phyloP scores from a whole-genome alignment of 345 rosid genomes.

The Populus alba region DNA sequence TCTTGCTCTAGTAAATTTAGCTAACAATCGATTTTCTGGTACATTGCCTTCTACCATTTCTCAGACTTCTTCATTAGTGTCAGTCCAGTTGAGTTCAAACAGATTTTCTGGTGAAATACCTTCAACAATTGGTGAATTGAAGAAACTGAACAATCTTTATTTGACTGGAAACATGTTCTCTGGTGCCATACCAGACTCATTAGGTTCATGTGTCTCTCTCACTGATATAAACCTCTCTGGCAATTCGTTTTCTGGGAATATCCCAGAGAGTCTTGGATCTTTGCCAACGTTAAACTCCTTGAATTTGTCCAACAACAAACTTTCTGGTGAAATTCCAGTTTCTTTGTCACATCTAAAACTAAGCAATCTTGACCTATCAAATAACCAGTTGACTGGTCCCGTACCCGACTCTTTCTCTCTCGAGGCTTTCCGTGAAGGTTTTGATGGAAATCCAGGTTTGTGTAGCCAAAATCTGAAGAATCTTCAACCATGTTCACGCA shows the following conservation, averaged over 20 bases:
- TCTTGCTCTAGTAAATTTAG: slow-evolving; percentile 48
- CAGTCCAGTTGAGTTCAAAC: slow-evolving; percentile 48
- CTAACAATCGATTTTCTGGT: slow-evolving; percentile 59
- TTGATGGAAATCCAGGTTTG: slow-evolving; percentile 58
- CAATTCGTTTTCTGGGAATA: slow-evolving; percentile 58
- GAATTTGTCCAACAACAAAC: slow-evolving; percentile 62
- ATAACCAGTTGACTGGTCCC: slow-evolving; percentile 57
- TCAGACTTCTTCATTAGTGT: slow-evolving; percentile 50
- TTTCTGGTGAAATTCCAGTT: slow-evolving; percentile 69
- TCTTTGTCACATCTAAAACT: slow-evolving; percentile 47
- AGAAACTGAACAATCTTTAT: slow-evolving; percentile 44
- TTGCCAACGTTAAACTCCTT: slow-evolving; percentile 54
- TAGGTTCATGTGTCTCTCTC: slow-evolving; percentile 58
- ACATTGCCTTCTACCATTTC: slow-evolving; percentile 52
- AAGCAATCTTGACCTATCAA: slow-evolving; percentile 76
- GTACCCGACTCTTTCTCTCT: slow-evolving; percentile 51
- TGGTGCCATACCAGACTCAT: slow-evolving; percentile 53
- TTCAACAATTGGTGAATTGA: slow-evolving; percentile 48
- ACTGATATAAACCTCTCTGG: slow-evolving; percentile 49
- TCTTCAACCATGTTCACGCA: slow-evolving; percentile 46
- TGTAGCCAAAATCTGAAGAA: slow-evolving; percentile 46
- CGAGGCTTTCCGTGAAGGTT: slow-evolving; percentile 43
- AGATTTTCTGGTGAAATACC: slow-evolving; percentile 57
- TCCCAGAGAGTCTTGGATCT: slow-evolving; percentile 54
- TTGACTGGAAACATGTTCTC: slow-evolving; percentile 50